phyloP scores from a whole-genome alignment of 306 rosid genomes.

The Sesbania bispinosa region DNA sequence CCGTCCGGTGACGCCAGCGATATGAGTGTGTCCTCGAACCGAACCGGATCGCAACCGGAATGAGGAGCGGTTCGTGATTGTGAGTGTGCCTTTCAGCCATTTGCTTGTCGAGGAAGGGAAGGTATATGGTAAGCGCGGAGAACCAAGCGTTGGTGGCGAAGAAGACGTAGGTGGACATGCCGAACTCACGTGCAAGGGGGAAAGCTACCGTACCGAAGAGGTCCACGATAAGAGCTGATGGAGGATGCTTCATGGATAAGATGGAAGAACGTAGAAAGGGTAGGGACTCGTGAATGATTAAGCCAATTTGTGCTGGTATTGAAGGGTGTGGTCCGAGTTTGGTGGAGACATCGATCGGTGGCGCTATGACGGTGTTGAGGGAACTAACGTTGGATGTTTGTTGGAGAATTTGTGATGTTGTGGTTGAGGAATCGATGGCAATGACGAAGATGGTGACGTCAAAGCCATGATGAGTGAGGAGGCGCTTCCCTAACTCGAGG shows the following conservation, averaged over 20 bases:
- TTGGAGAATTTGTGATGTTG: constrained; percentile 4
- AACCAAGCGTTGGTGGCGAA: constrained; percentile 46
- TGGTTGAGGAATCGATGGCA: constrained; percentile 20
- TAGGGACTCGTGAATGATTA: constrained; percentile 4
- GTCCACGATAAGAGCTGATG: constrained; percentile 49
- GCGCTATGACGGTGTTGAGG: constrained; percentile 20
- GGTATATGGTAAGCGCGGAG: constrained; percentile 15
- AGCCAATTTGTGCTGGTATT: not conserved
- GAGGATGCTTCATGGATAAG: constrained; percentile 15
- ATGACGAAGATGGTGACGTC: constrained; percentile 33
- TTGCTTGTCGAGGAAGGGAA: constrained; percentile 29
- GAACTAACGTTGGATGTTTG: not conserved
- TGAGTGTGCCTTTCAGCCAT: not conserved
- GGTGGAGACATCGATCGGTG: constrained; percentile 6
- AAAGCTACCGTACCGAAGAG: constrained; percentile 42
- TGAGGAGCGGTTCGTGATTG: constrained; percentile 14
- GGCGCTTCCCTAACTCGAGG: constrained; percentile 40
- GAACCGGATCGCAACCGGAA: constrained; percentile 40
- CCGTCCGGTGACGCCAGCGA: constrained; percentile 26
- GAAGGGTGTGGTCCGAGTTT: not conserved
- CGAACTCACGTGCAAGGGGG: constrained; percentile 45
- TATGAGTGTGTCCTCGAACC: constrained; percentile 35
- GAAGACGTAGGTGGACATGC: constrained; percentile 40
- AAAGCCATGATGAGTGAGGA: constrained; percentile 30
- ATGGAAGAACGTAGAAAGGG: constrained; percentile 28